These are phyloP conservation scores for Talaromyces funiculosus DNA, from an alignment of 2,329 filamentous ascomycete species.

Conservation along the genomic window DNA sequence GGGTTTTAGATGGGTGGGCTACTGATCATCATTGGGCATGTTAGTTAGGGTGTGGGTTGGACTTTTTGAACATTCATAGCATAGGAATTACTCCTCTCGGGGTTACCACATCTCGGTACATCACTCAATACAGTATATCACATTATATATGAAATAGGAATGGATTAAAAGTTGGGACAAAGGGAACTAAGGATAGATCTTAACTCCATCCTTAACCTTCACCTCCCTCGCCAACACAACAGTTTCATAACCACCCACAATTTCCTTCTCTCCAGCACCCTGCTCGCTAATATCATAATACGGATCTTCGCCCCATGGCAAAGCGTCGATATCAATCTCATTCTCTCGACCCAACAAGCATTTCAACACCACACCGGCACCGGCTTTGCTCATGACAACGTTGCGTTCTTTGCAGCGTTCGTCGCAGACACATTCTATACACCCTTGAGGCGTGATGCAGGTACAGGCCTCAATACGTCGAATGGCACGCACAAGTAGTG, in stretches of 20 bases:
- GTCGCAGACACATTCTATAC: conserved; percentile 82
- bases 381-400: conserved; percentile 88
- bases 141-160: not conserved
- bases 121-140: not conserved
- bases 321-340: conserved; percentile 72
- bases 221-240: conserved; percentile 69
- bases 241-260: conserved; percentile 72
- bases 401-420: conserved; percentile 82
- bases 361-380: conserved; percentile 74
- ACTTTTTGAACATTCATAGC: not conserved
- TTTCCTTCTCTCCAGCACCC: conserved; percentile 34
- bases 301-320: conserved; percentile 75
- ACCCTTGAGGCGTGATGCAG: conserved; percentile 64
- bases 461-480: conserved; percentile 68
- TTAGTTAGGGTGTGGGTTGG: not conserved
- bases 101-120: not conserved
- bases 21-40: not conserved
- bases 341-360: conserved; percentile 69
- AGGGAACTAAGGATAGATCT: not conserved
- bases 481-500: conserved; percentile 69
- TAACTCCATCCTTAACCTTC: conserved; percentile 25
- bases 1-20: not conserved
- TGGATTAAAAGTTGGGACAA: not conserved
- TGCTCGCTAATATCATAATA: conserved; percentile 32
- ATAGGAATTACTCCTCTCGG: not conserved